These are phyloP conservation scores for Clavulina sp. DNA, from an alignment of 768 basidiomycete genomes.

Conservation along the genomic window DNA sequence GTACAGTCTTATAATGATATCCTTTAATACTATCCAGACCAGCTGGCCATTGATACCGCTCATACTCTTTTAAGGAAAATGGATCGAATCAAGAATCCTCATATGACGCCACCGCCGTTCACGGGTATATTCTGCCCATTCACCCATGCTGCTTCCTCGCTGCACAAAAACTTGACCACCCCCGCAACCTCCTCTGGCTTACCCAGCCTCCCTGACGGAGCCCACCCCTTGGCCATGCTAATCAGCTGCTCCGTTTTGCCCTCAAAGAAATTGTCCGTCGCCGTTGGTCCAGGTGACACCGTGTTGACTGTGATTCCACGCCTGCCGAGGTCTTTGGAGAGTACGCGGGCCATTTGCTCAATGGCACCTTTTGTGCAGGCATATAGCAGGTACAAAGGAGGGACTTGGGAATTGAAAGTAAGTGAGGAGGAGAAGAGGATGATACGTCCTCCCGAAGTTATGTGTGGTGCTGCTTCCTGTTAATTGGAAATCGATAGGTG, in stretches of 20 bases:
- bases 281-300: slow-evolving; percentile 38
- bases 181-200: slow-evolving; percentile 36
- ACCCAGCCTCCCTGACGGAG: slow-evolving; percentile 31
- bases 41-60: too few species aligned
- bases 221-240: slow-evolving; percentile 27
- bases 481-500: too few species aligned
- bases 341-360: slow-evolving; percentile 38
- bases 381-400: slow-evolving; percentile 33
- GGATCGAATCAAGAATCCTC: too few species aligned
- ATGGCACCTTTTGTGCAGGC: slow-evolving; percentile 29
- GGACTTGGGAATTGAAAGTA: slow-evolving; percentile 26
- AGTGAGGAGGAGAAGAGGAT: slow-evolving; percentile 41
- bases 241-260: slow-evolving; percentile 34
- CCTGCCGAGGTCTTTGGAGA: slow-evolving; percentile 39
- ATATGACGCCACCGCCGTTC: too few species aligned
- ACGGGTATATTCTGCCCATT: slow-evolving; percentile 40
- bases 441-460: slow-evolving; percentile 37
- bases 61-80: too few species aligned
- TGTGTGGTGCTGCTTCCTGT: too few species aligned
- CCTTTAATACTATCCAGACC: too few species aligned
- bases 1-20: too few species aligned
- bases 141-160: slow-evolving; percentile 36
- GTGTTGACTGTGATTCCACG: slow-evolving; percentile 40
- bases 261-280: slow-evolving; percentile 37
- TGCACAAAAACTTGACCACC: slow-evolving; percentile 34